These are phyloP conservation scores for Penicillium samsonianum DNA, from an alignment of 495 filamentous ascomycete genomes.

Conservation along the genomic window DNA sequence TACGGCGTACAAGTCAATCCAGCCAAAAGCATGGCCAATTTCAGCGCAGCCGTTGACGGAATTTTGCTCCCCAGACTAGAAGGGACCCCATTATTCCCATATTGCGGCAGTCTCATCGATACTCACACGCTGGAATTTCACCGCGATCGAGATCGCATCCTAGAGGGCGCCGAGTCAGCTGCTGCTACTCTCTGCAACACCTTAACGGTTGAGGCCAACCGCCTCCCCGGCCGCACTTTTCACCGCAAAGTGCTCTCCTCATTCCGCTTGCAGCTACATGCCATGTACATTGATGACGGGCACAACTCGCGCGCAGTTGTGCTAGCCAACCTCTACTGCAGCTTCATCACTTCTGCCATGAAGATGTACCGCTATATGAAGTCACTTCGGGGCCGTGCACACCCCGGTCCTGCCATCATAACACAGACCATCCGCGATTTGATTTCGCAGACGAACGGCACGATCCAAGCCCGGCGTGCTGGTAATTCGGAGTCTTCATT, in stretches of 20 bases:
- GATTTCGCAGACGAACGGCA: conserved; percentile 60
- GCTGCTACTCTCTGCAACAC: conserved; percentile 53
- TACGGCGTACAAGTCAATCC: conserved; percentile 81
- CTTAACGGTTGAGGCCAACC: conserved; percentile 73
- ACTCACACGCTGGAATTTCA: conserved; percentile 72
- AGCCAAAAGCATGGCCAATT: conserved; percentile 83
- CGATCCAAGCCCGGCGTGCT: conserved; percentile 61
- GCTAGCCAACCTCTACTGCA: conserved; percentile 69
- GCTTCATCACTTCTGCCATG: conserved; percentile 73
- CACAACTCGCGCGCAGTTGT: conserved; percentile 73
- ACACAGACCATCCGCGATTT: conserved; percentile 68
- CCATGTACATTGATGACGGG: conserved; percentile 84
- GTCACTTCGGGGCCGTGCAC: conserved; percentile 55
- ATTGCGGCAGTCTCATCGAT: conserved; percentile 81
- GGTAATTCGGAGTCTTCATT: conserved; percentile 33
- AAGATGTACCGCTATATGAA: conserved; percentile 82
- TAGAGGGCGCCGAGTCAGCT: conserved; percentile 46
- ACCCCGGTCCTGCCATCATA: conserved; percentile 56
- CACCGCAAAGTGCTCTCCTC: conserved; percentile 74
- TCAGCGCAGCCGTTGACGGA: conserved; percentile 62
- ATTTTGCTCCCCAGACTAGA: conserved; percentile 52
- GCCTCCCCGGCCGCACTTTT: conserved; percentile 69
- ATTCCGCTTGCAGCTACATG: conserved; percentile 83
- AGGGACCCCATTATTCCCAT: conserved; percentile 66
- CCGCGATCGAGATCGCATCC: conserved; percentile 56